Evolutionary conservation across 768 basidiomycete genomes (phyloP).

Genomic region (Auricularia auricula-judae): DNA sequence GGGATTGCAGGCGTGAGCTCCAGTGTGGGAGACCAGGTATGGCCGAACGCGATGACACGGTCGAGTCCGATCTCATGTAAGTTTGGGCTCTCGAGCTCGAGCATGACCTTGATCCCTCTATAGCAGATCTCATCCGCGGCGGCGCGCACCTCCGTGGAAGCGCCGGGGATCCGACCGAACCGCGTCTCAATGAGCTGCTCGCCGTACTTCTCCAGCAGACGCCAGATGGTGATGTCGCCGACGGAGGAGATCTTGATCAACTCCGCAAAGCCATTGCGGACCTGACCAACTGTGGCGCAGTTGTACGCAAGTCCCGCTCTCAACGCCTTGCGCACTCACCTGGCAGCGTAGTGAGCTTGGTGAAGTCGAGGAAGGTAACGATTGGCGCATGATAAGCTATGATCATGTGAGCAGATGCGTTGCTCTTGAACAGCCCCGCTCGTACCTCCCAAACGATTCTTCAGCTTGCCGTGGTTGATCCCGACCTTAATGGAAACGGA

Average conservation of each 20-base stretch:
- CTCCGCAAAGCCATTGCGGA: constrained; percentile 27
- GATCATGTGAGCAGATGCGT: background rate
- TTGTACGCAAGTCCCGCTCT: background rate
- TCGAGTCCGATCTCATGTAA: constrained; percentile 26
- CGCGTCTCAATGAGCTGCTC: constrained; percentile 22
- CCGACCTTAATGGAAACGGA: constrained; percentile 26
- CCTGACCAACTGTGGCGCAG: constrained; percentile 14
- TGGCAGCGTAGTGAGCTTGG: constrained; percentile 22
- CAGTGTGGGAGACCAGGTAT: constrained; percentile 23
- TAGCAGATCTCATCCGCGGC: constrained; percentile 21
- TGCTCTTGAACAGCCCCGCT: background rate
- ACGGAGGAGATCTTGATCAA: constrained; percentile 27
- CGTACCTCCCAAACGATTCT: constrained; percentile 21
- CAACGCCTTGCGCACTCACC: background rate
- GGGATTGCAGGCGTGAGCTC: constrained; percentile 23
- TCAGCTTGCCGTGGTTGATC: constrained; percentile 25
- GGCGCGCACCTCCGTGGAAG: constrained; percentile 12
- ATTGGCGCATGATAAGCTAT: constrained; percentile 23
- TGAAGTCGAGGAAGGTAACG: constrained; percentile 26
- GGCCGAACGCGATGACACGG: constrained; percentile 26
- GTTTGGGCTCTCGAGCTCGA: constrained; percentile 26
- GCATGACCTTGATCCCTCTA: constrained; percentile 25
- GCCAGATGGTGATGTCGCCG: constrained; percentile 21
- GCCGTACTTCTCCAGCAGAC: constrained; percentile 23
- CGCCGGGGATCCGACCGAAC: constrained; percentile 18